phyloP scores from a whole-genome alignment of 2,329 filamentous ascomycete species.

The Verticillium tricorpus region DNA sequence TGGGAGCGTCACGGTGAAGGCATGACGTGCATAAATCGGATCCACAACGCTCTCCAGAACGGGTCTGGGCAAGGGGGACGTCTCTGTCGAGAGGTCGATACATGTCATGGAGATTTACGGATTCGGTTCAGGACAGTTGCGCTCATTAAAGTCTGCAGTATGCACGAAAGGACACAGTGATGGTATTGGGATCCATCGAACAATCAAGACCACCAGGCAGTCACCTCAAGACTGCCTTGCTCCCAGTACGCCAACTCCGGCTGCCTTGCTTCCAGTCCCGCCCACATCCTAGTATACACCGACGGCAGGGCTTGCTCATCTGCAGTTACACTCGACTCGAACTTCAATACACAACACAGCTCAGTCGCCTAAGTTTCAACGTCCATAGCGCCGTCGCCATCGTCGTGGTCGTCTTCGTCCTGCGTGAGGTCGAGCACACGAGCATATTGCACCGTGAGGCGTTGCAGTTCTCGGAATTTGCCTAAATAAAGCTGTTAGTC shows the following conservation, averaged over 20 bases:
- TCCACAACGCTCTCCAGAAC: too few species aligned
- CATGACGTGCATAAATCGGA: too few species aligned
- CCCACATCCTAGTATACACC: not conserved
- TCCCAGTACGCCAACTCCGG: not conserved
- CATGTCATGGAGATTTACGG: too few species aligned
- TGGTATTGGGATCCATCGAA: not conserved
- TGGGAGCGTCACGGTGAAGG: too few species aligned
- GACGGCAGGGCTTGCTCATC: not conserved
- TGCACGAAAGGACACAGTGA: not conserved
- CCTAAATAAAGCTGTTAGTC: slow-evolving; percentile 43
- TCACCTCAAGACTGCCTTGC: not conserved
- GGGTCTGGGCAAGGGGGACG: too few species aligned
- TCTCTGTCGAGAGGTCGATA: too few species aligned
- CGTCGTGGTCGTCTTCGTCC: slow-evolving; percentile 38
- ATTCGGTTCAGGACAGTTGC: too few species aligned
- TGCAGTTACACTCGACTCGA: not conserved
- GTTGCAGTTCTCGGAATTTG: slow-evolving; percentile 91
- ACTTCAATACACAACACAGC: not conserved
- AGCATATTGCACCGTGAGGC: slow-evolving; percentile 92
- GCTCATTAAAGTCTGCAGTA: too few species aligned
- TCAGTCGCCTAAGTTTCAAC: slow-evolving; percentile 25
- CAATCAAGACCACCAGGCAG: not conserved
- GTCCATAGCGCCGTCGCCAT: slow-evolving; percentile 33
- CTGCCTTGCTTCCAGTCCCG: not conserved
- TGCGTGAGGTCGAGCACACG: slow-evolving; percentile 65